Evolutionary conservation across 495 filamentous ascomycete species (phyloP), one percentile per base, ranked within the genome.

Genomic region (Hypoxylon cercidicola): DNA sequence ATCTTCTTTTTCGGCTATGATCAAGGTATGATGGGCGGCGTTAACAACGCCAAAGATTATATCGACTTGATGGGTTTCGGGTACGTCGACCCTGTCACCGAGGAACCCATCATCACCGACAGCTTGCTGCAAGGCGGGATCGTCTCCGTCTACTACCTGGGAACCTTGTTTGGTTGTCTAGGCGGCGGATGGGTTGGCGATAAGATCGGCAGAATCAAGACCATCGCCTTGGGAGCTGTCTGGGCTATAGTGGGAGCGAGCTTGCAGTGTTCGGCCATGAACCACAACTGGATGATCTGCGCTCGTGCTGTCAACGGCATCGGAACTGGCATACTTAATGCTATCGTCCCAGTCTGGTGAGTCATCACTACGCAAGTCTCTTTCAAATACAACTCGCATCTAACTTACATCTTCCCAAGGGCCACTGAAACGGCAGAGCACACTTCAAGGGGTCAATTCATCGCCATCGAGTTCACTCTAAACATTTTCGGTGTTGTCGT

Each of bases 401-500:
- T 62, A 20, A 70, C 47, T 11, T 0, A 8, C 18, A 39, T 12
- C 40, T 32, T 21, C 3, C 18, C 5, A 7, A 73, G 71, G 74
- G 87, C 87, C 16, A 88, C 88, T 5, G 88, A 90, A 71, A 88
- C 85, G 1, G 85, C 87, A 7, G 84, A 85, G 39, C 88, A 90
- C 59, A 90, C 83, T 5, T 88, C 85, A 2, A 83, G 89, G 43
- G 89, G 89, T 3, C 81, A 88, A 46, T 90, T 90, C 64, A 85
- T 91, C 55, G 85, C 88, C 4, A 90, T 90, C 53, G 89, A 91
- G 64, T 90, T 92, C 64, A 90, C 87, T 0, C 67, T 90, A 12
- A 91, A 91, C 65, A 90, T 90, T 60, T 87, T 90, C 39, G 89
- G 89, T 70, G 88, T 91, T 3, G 88, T 90, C 2, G 76, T 90